A percentile compares a stretch with the other conserved stretches of the same genome.
Evolutionary conservation across 2,329 filamentous ascomycete genomes (phyloP).

Genomic region (Sphaerulina populicola): DNA sequence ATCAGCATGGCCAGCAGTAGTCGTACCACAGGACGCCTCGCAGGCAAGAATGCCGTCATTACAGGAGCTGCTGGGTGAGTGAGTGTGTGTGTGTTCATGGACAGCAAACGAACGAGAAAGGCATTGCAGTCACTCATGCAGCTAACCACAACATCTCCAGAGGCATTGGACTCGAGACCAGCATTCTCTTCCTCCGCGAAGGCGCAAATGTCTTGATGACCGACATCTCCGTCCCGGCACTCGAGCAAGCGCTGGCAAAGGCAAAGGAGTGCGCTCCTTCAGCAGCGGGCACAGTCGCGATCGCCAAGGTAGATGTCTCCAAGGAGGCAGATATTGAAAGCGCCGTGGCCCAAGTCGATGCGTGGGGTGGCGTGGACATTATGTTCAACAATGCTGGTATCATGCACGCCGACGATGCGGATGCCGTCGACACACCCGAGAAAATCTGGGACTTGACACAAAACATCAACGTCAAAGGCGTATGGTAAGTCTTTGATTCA

Average conservation of each 20-base stretch:
- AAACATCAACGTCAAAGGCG: conserved; percentile 92
- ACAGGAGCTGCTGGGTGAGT: conserved; percentile 78
- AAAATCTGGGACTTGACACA: conserved; percentile 92
- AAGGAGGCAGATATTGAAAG: conserved; percentile 72
- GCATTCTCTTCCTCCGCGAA: conserved; percentile 81
- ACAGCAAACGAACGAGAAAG: neutral
- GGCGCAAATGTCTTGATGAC: conserved; percentile 78
- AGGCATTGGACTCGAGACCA: conserved; percentile 87
- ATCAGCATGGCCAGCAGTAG: conserved; percentile 14
- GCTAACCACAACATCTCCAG: conserved; percentile 38
- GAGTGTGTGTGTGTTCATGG: no score
- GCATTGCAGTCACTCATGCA: neutral
- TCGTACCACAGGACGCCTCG: conserved; percentile 43
- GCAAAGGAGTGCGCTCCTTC: conserved; percentile 57
- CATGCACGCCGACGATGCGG: conserved; percentile 67
- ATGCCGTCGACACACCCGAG: conserved; percentile 73
- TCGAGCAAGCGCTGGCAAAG: conserved; percentile 68
- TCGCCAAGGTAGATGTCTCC: conserved; percentile 66
- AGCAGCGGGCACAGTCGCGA: conserved; percentile 54
- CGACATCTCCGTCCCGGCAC: conserved; percentile 70
- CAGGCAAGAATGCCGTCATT: conserved; percentile 64
- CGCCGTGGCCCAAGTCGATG: conserved; percentile 64
- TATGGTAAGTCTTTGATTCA: conserved; percentile 50
- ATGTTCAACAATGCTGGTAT: conserved; percentile 98
- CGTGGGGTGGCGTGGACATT: conserved; percentile 80